A percentile compares a stretch with the other conserved stretches of the same genome.
Evolutionary conservation across 106 monocot genomes (phyloP).

Genomic region (Dioscorea zingiberensis): DNA sequence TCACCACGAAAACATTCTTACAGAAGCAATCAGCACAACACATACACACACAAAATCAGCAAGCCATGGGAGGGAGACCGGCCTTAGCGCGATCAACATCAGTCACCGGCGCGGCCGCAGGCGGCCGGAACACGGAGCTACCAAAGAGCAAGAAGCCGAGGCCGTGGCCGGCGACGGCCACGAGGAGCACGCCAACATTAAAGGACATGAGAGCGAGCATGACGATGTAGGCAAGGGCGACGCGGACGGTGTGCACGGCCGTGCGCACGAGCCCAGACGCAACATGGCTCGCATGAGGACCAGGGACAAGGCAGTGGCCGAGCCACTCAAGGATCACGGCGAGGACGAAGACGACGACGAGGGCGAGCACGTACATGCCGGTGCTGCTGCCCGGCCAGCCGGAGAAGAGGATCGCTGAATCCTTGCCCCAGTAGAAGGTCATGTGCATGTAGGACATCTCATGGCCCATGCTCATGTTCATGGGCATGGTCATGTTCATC

Average conservation of each 20-base stretch:
- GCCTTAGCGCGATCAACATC: not conserved
- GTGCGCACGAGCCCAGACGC: conserved; percentile 14
- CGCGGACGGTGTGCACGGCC: conserved; percentile 26
- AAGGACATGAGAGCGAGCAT: conserved; percentile 77
- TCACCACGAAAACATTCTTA: no score
- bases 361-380: conserved; percentile 55
- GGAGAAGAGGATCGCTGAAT: conserved; percentile 52
- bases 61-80: conserved; percentile 1
- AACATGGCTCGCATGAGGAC: conserved; percentile 30
- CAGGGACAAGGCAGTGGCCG: no score
- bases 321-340: no score
- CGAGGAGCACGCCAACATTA: conserved; percentile 50
- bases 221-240: conserved; percentile 40
- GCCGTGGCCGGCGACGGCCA: conserved; percentile 30
- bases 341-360: no score
- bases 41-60: not conserved
- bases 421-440: conserved; percentile 70
- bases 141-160: conserved; percentile 31
- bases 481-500: not conserved
- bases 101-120: not conserved
- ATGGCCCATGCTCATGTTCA: no score
- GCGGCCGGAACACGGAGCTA: conserved; percentile 1
- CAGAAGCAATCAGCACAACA: no score
- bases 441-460: conserved; percentile 23
- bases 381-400: conserved; percentile 50